phyloP scores from a whole-genome alignment of 768 basidiomycete genomes.

The Rhizopogon rudus region DNA sequence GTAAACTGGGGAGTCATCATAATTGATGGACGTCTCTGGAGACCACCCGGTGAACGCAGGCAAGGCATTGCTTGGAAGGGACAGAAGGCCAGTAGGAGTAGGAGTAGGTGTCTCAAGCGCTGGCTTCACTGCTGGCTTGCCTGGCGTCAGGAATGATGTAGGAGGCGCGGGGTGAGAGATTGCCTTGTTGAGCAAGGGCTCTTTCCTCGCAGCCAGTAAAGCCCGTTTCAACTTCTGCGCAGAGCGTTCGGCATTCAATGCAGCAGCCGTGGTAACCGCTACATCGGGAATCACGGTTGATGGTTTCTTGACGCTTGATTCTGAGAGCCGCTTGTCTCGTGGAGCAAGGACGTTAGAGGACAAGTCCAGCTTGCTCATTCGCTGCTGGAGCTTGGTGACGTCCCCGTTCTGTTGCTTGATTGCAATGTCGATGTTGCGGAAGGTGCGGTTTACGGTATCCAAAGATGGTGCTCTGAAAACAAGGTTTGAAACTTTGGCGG shows the following conservation, averaged over 20 bases:
- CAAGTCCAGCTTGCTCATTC: slow-evolving; percentile 49
- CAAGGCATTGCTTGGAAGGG: slow-evolving; percentile 14
- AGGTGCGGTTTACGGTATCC: slow-evolving; percentile 78
- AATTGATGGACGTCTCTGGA: slow-evolving; percentile 12
- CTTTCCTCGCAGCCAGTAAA: slow-evolving; percentile 51
- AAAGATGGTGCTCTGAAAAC: slow-evolving; percentile 68
- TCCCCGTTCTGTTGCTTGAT: slow-evolving; percentile 58
- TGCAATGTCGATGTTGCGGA: slow-evolving; percentile 77
- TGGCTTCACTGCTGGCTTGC: slow-evolving; percentile 15
- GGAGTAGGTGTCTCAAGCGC: slow-evolving; percentile 5
- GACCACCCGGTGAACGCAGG: slow-evolving; percentile 23
- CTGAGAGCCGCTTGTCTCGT: slow-evolving; percentile 40
- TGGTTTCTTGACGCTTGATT: slow-evolving; percentile 33
- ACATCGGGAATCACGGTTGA: slow-evolving; percentile 56
- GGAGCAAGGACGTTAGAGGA: slow-evolving; percentile 12
- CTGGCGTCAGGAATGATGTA: slow-evolving; percentile 24
- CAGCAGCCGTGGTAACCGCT: slow-evolving; percentile 72
- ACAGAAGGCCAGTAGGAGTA: slow-evolving; percentile 1
- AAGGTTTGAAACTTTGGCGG: not conserved
- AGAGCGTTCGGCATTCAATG: slow-evolving; percentile 75
- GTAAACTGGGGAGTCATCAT: slow-evolving; percentile 10
- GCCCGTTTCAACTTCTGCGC: slow-evolving; percentile 67
- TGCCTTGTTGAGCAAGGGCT: slow-evolving; percentile 61
- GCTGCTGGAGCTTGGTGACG: slow-evolving; percentile 44
- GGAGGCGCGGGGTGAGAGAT: slow-evolving; percentile 10